phyloP scores from a whole-genome alignment of 2,329 filamentous ascomycete species.

The Mycosphaerella sp. region DNA sequence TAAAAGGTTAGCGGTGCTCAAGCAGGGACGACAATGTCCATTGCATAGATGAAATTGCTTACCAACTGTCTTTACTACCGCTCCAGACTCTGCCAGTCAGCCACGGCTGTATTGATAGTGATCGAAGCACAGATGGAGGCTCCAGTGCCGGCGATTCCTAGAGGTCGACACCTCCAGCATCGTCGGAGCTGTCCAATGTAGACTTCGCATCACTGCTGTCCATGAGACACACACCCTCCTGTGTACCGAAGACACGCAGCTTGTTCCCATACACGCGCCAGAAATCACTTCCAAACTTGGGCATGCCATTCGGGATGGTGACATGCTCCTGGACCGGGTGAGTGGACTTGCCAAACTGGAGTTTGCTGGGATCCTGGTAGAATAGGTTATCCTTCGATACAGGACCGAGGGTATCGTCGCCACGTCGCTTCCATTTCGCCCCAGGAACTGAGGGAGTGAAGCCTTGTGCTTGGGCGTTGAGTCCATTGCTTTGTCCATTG shows the following conservation, averaged over 20 bases:
- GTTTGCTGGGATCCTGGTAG: constrained; percentile 23
- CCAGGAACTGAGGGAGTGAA: constrained; percentile 28
- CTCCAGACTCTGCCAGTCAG: constrained; percentile 6
- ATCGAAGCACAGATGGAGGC: not conserved
- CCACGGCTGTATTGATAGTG: not conserved
- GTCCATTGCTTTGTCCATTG: constrained; percentile 7
- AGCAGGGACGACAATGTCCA: not conserved
- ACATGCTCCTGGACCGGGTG: constrained; percentile 20
- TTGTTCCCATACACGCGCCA: constrained; percentile 56
- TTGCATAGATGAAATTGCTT: not conserved
- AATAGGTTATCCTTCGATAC: constrained; percentile 24
- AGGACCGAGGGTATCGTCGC: constrained; percentile 25
- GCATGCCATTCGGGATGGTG: constrained; percentile 40
- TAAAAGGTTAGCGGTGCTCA: not conserved
- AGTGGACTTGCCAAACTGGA: constrained; percentile 6
- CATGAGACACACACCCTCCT: constrained; percentile 44
- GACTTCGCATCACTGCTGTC: constrained; percentile 11
- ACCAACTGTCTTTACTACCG: constrained; percentile 7
- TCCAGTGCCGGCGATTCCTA: constrained; percentile 6
- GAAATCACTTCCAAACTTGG: constrained; percentile 47
- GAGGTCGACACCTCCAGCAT: constrained; percentile 8
- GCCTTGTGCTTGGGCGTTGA: constrained; percentile 5
- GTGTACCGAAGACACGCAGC: constrained; percentile 54
- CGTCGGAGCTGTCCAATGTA: constrained; percentile 5
- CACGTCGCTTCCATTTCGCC: constrained; percentile 27